These are phyloP conservation scores for Penicillium sp. DNA, from an alignment of 2,329 filamentous ascomycete genomes.

Conservation along the genomic window DNA sequence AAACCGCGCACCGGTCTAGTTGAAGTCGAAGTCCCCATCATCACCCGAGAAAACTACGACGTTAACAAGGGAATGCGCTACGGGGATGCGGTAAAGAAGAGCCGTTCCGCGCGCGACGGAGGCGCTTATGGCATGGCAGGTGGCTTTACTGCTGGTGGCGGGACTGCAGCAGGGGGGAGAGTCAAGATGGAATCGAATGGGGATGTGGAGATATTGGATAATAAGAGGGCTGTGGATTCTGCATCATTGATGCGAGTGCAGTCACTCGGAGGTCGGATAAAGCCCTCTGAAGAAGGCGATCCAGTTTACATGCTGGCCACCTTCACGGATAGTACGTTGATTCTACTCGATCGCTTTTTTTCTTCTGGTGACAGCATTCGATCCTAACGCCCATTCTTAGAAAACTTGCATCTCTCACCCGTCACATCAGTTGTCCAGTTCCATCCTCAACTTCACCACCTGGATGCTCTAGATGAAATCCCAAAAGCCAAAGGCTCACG, in stretches of 20 bases:
- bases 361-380: neutral
- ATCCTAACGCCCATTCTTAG: conserved; percentile 44
- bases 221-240: conserved; percentile 33
- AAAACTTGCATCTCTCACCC: conserved; percentile 81
- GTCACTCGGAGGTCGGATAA: conserved; percentile 79
- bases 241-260: conserved; percentile 67
- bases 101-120: conserved; percentile 54
- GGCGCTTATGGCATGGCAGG: conserved; percentile 69
- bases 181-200: conserved; percentile 23
- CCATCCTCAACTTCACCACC: conserved; percentile 86
- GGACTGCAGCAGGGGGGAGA: conserved; percentile 29
- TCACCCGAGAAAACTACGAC: conserved; percentile 73
- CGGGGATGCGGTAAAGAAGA: conserved; percentile 69
- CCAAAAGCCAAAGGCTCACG: conserved; percentile 35
- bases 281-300: conserved; percentile 66
- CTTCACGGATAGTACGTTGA: conserved; percentile 71
- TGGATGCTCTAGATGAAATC: conserved; percentile 78
- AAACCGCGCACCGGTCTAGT: conserved; percentile 80
- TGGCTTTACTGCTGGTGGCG: conserved; percentile 64
- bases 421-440: conserved; percentile 82
- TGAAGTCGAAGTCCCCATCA: conserved; percentile 86
- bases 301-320: conserved; percentile 83
- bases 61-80: conserved; percentile 76
- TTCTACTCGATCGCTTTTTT: neutral
- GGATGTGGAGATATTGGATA: conserved; percentile 35